Evolutionary conservation across 2,329 filamentous ascomycete species (phyloP).

Genomic region (Mycosphaerella sp.): DNA sequence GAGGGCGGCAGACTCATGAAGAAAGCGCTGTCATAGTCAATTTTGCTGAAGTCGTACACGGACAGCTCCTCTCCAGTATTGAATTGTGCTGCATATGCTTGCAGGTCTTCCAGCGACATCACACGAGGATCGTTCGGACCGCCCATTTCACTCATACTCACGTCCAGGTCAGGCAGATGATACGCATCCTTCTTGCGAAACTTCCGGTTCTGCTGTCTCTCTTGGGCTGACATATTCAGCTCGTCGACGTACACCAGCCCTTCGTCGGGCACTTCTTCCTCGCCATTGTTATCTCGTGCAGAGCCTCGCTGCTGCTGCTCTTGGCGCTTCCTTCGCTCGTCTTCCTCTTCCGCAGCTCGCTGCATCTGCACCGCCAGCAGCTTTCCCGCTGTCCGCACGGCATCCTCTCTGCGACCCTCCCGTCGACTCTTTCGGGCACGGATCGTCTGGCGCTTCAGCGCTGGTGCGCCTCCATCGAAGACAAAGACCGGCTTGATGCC

Average conservation of each 20-base stretch:
- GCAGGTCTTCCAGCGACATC: constrained; percentile 90
- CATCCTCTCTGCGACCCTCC: constrained; percentile 89
- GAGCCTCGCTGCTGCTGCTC: constrained; percentile 27
- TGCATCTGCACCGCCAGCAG: constrained; percentile 93
- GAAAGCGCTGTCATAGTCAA: constrained; percentile 94
- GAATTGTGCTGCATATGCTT: constrained; percentile 90
- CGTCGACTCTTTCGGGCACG: constrained; percentile 67
- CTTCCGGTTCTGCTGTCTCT: constrained; percentile 64
- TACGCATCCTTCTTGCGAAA: constrained; percentile 94
- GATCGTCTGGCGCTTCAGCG: constrained; percentile 86
- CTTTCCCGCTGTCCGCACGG: constrained; percentile 81
- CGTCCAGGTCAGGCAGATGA: constrained; percentile 79
- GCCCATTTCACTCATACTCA: constrained; percentile 76
- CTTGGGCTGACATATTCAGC: constrained; percentile 68
- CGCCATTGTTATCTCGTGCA: constrained; percentile 39
- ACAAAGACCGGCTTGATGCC: constrained; percentile 96
- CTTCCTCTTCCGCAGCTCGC: constrained; percentile 78
- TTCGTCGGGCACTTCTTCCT: constrained; percentile 62
- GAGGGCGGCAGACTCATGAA: constrained; percentile 84
- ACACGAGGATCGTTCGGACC: constrained; percentile 87
- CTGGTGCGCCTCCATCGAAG: constrained; percentile 91
- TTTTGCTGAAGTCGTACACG: constrained; percentile 92
- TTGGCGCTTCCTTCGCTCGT: constrained; percentile 52
- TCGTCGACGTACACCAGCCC: constrained; percentile 89
- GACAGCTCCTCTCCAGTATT: constrained; percentile 83